Evolutionary conservation across 176 grass and related monocot species (phyloP).

Genomic region (Cocos nucifera): DNA sequence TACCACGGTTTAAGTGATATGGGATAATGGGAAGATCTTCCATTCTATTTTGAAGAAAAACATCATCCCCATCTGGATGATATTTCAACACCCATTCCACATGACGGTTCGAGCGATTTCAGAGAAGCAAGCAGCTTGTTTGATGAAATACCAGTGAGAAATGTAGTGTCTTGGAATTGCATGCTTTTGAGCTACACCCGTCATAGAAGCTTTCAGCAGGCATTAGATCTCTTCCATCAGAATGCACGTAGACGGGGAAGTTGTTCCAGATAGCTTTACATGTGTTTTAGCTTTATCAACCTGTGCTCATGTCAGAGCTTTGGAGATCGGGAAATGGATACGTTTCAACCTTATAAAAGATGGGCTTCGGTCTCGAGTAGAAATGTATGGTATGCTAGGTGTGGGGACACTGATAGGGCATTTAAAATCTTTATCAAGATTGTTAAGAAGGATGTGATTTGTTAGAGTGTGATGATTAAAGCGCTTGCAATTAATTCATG

Average conservation of each 20-base stretch:
- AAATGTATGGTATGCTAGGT: too few species aligned
- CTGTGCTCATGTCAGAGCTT: slow-evolving; percentile 30
- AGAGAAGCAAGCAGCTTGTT: slow-evolving; percentile 29
- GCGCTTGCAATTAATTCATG: slow-evolving; percentile 20
- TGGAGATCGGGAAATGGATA: slow-evolving; percentile 39
- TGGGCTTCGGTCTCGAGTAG: too few species aligned
- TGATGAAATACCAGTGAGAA: slow-evolving; percentile 32
- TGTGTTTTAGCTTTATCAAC: slow-evolving; percentile 23
- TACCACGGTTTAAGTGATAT: too few species aligned
- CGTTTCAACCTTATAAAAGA: slow-evolving; percentile 33
- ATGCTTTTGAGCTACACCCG: slow-evolving; percentile 34
- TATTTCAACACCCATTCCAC: too few species aligned
- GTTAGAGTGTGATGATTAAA: slow-evolving; percentile 49
- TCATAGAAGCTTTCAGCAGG: slow-evolving; percentile 25
- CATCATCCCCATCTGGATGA: too few species aligned
- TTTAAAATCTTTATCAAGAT: slow-evolving; percentile 34
- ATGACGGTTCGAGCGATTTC: slow-evolving; percentile 2
- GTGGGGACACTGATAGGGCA: slow-evolving; percentile 26
- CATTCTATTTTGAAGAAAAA: too few species aligned
- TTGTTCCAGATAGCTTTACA: slow-evolving; percentile 25
- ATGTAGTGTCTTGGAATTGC: slow-evolving; percentile 51
- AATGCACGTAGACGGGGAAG: slow-evolving; percentile 26
- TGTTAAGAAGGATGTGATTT: slow-evolving; percentile 30
- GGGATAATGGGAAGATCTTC: too few species aligned
- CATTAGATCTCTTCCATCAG: slow-evolving; percentile 20